phyloP scores from a whole-genome alignment of 2,329 filamentous ascomycete species.

The Proliferodiscus dingleyae region DNA sequence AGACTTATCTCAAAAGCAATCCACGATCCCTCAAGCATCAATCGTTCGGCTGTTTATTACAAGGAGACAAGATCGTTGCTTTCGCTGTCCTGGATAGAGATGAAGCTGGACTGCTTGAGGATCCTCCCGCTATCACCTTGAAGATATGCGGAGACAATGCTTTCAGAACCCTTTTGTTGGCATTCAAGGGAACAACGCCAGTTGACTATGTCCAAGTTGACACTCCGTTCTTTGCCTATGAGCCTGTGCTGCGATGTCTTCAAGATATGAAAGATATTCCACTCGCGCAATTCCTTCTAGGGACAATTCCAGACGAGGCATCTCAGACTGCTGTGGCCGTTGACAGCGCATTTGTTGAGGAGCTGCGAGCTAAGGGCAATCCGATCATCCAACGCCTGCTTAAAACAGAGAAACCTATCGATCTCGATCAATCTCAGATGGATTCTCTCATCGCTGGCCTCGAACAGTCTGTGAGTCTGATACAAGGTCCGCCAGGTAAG shows the following conservation, averaged over 20 bases:
- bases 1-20: conserved; percentile 43
- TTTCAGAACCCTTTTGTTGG: no score
- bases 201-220: conserved; percentile 56
- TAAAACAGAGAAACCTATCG: conserved; percentile 28
- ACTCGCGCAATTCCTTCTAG: conserved; percentile 51
- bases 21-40: conserved; percentile 52
- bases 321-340: no score
- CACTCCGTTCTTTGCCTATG: conserved; percentile 63
- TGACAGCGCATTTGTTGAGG: no score
- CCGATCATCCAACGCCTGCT: conserved; percentile 34
- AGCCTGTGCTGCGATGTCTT: conserved; percentile 58
- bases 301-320: no score
- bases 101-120: conserved; percentile 37
- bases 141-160: no score
- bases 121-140: conserved; percentile 46
- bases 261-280: conserved; percentile 52
- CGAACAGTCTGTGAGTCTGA: conserved; percentile 49
- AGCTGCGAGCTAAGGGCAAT: no score
- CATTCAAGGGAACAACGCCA: conserved; percentile 33
- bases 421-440: conserved; percentile 50
- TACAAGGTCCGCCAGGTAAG: conserved; percentile 64
- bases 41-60: conserved; percentile 57
- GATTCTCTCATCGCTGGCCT: conserved; percentile 52
- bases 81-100: conserved; percentile 57
- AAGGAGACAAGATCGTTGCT: conserved; percentile 46